Evolutionary conservation across 2,329 filamentous ascomycete species (phyloP).

Genomic region (Endoconidiophora polonica): DNA sequence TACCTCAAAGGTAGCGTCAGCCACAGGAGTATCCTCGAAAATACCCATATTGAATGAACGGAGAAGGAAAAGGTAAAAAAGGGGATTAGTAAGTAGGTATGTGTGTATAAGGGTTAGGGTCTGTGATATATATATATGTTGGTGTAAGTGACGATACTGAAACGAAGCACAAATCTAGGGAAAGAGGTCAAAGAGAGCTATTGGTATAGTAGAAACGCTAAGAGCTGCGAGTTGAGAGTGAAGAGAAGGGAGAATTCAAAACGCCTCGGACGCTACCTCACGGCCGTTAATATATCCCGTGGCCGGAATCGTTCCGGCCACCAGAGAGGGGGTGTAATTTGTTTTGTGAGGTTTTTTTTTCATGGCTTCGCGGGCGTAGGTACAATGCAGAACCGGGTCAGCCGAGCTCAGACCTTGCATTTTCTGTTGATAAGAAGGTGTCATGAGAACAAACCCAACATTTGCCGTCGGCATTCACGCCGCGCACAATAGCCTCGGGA

Average conservation of each 20-base stretch:
- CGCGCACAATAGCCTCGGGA: too few species aligned
- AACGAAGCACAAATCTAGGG: constrained; percentile 10
- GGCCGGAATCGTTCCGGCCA: constrained; percentile 19
- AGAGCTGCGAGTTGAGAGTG: neutral
- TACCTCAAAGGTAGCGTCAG: constrained; percentile 34
- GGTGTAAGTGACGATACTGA: constrained; percentile 12
- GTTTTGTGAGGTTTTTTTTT: too few species aligned
- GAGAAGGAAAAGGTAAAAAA: neutral
- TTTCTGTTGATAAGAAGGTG: too few species aligned
- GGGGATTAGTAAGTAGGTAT: neutral
- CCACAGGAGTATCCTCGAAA: constrained; percentile 13
- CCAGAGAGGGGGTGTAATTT: neutral
- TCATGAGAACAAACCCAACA: too few species aligned
- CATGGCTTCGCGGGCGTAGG: too few species aligned
- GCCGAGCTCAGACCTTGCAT: too few species aligned
- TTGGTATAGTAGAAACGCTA: neutral
- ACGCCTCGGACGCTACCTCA: neutral
- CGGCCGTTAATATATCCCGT: constrained; percentile 29
- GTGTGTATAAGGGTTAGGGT: neutral
- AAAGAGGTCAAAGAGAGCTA: constrained; percentile 15
- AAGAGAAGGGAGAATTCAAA: neutral
- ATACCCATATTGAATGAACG: constrained; percentile 11
- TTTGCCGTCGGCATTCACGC: too few species aligned
- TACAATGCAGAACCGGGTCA: too few species aligned
- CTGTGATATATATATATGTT: neutral